phyloP scores from a whole-genome alignment of 2,329 filamentous ascomycete species.

The Colletotrichum salicis region DNA sequence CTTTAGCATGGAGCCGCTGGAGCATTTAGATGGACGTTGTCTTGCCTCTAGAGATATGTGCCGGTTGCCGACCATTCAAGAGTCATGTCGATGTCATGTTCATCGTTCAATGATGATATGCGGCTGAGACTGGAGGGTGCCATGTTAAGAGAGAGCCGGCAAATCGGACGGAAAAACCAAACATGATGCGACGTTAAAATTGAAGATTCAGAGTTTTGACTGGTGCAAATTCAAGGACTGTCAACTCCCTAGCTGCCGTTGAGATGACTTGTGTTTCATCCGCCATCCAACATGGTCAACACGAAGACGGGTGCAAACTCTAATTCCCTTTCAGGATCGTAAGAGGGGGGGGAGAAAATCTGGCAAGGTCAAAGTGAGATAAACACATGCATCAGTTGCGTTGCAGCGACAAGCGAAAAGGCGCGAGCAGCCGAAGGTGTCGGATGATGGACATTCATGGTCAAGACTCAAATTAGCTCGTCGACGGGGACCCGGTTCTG shows the following conservation, averaged over 20 bases:
- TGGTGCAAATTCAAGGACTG: slow-evolving; percentile 21
- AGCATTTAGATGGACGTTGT: neutral
- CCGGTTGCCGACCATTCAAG: neutral
- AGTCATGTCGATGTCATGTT: neutral
- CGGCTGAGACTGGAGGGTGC: neutral
- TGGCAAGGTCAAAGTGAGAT: neutral
- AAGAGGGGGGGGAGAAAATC: slow-evolving; percentile 1
- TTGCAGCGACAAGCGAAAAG: neutral
- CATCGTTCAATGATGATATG: neutral
- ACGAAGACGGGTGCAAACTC: slow-evolving; percentile 6
- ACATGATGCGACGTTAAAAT: slow-evolving; percentile 12
- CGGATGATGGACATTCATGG: neutral
- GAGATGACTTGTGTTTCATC: slow-evolving; percentile 18
- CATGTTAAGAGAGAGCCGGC: neutral
- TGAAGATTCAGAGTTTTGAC: slow-evolving; percentile 12
- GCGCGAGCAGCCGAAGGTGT: neutral
- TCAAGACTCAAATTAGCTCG: neutral
- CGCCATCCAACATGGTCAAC: slow-evolving; percentile 1
- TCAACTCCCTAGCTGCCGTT: neutral
- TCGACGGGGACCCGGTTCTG: neutral
- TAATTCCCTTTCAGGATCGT: neutral
- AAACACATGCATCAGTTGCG: neutral
- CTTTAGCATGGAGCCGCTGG: neutral
- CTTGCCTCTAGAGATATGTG: neutral
- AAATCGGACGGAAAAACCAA: neutral